A percentile compares a stretch with the other conserved stretches of the same genome.
Evolutionary conservation across 768 basidiomycete species (phyloP).

Genomic region (Lentinus tigrinus): DNA sequence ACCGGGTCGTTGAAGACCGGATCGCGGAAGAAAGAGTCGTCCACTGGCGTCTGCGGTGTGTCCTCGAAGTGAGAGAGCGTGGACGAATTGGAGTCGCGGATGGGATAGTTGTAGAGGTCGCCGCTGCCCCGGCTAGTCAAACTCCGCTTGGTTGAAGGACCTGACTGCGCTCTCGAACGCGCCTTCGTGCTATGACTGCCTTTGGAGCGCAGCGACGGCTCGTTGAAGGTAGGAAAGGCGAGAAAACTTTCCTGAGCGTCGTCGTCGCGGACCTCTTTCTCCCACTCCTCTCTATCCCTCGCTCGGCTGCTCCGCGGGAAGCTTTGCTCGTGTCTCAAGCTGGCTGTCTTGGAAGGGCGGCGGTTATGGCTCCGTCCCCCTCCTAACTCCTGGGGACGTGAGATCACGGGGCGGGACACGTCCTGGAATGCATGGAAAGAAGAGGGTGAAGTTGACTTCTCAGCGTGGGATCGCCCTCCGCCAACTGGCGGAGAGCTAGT

Average conservation of each 20-base stretch:
- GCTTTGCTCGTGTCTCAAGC: conserved; percentile 16
- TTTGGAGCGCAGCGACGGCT: conserved; percentile 6
- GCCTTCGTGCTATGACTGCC: conserved; percentile 7
- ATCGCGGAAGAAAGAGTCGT: conserved; percentile 33
- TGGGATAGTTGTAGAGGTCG: conserved; percentile 33
- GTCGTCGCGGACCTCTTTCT: conserved; percentile 1
- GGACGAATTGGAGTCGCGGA: conserved; percentile 64
- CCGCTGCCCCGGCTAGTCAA: conserved; percentile 5
- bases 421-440: conserved; percentile 22
- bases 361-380: conserved; percentile 14
- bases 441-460: conserved; percentile 20
- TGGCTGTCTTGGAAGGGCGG: conserved; percentile 19
- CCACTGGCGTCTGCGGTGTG: conserved; percentile 67
- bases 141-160: conserved; percentile 7
- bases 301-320: conserved; percentile 8
- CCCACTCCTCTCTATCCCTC: conserved; percentile 1
- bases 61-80: conserved; percentile 64
- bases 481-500: neutral
- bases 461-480: conserved; percentile 9
- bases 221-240: conserved; percentile 15
- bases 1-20: conserved; percentile 25
- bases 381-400: conserved; percentile 14
- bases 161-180: conserved; percentile 16
- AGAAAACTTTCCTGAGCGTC: conserved; percentile 5
- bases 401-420: conserved; percentile 18